Conservation (phyloP, 306 rosid species). For the Dryas octopetala region DNA sequence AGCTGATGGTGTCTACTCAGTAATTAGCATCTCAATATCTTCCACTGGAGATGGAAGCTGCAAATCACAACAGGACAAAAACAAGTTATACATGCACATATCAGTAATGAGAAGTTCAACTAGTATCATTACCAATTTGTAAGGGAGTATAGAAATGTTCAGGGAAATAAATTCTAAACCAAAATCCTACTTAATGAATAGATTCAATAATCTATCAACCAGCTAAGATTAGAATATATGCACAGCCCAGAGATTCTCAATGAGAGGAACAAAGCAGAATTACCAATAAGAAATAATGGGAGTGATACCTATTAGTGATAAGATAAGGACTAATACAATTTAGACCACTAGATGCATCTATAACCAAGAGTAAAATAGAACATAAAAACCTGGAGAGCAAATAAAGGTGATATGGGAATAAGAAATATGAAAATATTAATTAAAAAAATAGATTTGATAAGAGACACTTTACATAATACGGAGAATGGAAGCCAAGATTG, state of each 20-base stretch:
- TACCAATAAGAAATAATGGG: too few relatives aligned
- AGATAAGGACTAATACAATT: not conserved
- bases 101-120: not conserved
- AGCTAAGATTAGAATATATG: not conserved
- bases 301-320: not conserved
- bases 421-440: too few relatives aligned
- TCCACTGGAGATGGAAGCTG: slow-evolving; percentile 70
- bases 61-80: slow-evolving; percentile 36
- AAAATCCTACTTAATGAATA: not conserved
- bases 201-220: not conserved
- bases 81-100: not conserved
- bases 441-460: too few relatives aligned
- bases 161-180: not conserved
- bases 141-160: not conserved
- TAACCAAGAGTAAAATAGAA: not conserved
- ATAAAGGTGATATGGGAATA: too few relatives aligned
- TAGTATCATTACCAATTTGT: not conserved
- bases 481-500: not conserved
- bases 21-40: slow-evolving; percentile 75
- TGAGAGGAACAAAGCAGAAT: not conserved
- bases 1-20: slow-evolving; percentile 52
- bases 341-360: not conserved
- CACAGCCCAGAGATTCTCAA: not conserved
- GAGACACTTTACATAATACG: too few relatives aligned
- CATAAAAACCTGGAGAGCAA: too few relatives aligned